Evolutionary conservation across 2,329 filamentous ascomycete species (phyloP), one percentile per base, ranked within the genome.

Genomic region (Paracamarosporium sp.): DNA sequence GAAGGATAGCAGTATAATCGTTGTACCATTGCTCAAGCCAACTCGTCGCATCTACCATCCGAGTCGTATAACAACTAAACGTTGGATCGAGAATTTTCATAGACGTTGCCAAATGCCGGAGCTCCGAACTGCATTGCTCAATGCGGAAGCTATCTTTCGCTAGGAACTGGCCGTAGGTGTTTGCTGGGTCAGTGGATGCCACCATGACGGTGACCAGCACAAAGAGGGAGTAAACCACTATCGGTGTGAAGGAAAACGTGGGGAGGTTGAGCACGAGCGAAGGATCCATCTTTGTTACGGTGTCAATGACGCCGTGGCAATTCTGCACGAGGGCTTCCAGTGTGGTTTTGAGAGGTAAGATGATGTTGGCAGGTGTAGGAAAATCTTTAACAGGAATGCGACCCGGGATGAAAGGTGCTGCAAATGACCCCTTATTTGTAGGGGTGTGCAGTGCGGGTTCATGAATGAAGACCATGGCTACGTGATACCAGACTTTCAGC

Each of bases 11-110:
- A 25, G 40, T 60, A 31, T 68, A 71, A 40, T 71, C 65, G 11
- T 62, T 61, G 25, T 69, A 65, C 68, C 68, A 71, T 17, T 65
- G 55, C 56, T 65, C 66, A 50, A 71, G 46, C 68, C 67, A 71
- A 13, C 59, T 50, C n/a, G 67, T 67, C 44, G 68, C 68, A 33
- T 71, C 67, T 24, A 71, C 56, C 57, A 71, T 53, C n/a, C 66
- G 66, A 17, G 66, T 70, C 8, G 68, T 68, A 17, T 48, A 70
- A 35, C 62, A 68, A 57, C 64, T 70, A 56, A 71, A 44, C 3
- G 63, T 69, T 1, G 68, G 67, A 55, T 71, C 68, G 6, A 68
- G 35, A 30, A 24, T 36, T 41, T 56, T 68, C 35, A 70, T 53
- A 7, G 40, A 33, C n/a, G 43, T 41, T 15, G 62, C 59, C 46